A percentile compares a stretch with the other conserved stretches of the same genome.
Conservation (phyloP, 2,329 filamentous ascomycete genomes). For the Alternaria dauci region DNA sequence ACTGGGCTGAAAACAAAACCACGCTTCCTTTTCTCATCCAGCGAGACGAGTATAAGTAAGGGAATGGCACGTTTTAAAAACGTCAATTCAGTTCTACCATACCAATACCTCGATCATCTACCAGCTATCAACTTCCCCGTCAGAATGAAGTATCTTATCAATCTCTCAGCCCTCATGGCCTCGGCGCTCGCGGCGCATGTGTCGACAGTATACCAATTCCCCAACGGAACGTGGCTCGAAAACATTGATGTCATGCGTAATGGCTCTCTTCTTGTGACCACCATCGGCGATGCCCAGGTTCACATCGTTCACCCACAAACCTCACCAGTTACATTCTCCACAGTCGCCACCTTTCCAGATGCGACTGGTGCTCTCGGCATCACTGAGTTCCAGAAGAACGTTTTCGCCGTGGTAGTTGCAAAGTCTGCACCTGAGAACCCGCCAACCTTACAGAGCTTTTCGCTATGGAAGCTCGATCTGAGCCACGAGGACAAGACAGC, state of each 20-base stretch:
- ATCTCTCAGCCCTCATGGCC: conserved; percentile 7
- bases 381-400: conserved; percentile 44
- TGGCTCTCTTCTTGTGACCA: conserved; percentile 48
- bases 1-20: neutral
- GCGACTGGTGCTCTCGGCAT: conserved; percentile 46
- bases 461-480: conserved; percentile 33
- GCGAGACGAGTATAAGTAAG: neutral
- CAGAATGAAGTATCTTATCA: conserved; percentile 7
- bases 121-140: neutral
- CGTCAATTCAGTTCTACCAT: neutral
- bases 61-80: neutral
- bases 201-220: conserved; percentile 36
- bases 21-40: neutral
- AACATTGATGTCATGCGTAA: conserved; percentile 52
- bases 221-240: conserved; percentile 44
- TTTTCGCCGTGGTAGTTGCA: conserved; percentile 45
- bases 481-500: neutral
- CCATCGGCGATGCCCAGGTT: conserved; percentile 44
- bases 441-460: conserved; percentile 16
- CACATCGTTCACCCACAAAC: conserved; percentile 44
- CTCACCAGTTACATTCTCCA: conserved; percentile 22
- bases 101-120: neutral
- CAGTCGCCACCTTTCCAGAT: conserved; percentile 40
- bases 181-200: conserved; percentile 3
- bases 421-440: conserved; percentile 12